Percentiles rank a stretch among this genome's conserved stretches.
phyloP scores from a whole-genome alignment of 495 filamentous ascomycete genomes.

The Aspergillus ellipticus region DNA sequence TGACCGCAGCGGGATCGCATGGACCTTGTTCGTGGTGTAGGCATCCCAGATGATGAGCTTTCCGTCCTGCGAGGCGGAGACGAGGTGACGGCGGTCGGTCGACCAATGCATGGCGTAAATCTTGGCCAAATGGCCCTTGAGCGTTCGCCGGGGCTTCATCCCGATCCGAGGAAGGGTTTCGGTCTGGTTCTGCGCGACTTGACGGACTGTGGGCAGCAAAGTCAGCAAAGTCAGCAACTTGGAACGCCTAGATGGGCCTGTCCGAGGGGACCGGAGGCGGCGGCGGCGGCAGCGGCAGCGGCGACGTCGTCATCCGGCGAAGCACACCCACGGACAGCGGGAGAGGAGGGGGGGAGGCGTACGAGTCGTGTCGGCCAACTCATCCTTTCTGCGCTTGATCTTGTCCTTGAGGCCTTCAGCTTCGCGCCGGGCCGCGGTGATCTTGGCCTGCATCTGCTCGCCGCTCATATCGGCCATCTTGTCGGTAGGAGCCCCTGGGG shows the following conservation, averaged over 20 bases:
- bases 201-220: constrained; percentile 61
- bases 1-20: constrained; percentile 96
- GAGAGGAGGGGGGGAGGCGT: constrained; percentile 42
- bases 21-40: constrained; percentile 99
- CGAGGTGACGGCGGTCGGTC: constrained; percentile 94
- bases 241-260: constrained; percentile 10
- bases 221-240: constrained; percentile 19
- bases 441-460: constrained; percentile 79
- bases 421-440: constrained; percentile 94
- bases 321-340: not conserved
- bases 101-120: constrained; percentile 99
- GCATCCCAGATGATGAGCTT: constrained; percentile 99
- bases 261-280: too few relatives aligned
- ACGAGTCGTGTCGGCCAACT: constrained; percentile 96
- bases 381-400: constrained; percentile 99
- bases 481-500: constrained; percentile 26
- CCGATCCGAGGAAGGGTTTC: constrained; percentile 85
- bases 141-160: constrained; percentile 92
- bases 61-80: constrained; percentile 97
- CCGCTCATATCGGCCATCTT: constrained; percentile 62
- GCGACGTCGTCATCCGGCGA: not conserved
- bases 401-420: constrained; percentile 96
- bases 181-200: constrained; percentile 82
- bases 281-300: not conserved
- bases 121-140: constrained; percentile 97